These are phyloP conservation scores for Lomentospora prolificans DNA, from an alignment of 2,329 filamentous ascomycete genomes.

Conservation along the genomic window DNA sequence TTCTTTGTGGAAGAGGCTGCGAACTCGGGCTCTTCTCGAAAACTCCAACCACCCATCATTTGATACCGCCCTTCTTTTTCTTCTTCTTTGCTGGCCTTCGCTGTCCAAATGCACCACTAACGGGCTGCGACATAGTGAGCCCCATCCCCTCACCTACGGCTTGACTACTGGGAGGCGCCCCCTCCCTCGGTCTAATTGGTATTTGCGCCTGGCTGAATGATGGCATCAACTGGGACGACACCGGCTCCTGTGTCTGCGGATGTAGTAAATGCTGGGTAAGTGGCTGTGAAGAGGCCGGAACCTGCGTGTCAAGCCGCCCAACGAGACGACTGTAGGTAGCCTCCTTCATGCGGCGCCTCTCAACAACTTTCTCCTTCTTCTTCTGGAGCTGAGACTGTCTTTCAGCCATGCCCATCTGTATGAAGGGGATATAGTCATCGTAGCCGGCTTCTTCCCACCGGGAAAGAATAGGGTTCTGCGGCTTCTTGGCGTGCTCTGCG, in stretches of 20 bases:
- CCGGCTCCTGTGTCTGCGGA: slow-evolving; percentile 15
- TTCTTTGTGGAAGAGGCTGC: too few relatives aligned
- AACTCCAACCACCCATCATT: slow-evolving; percentile 12
- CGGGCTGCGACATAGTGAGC: slow-evolving; percentile 34
- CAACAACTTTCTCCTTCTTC: slow-evolving; percentile 8
- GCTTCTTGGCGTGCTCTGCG: slow-evolving; percentile 16
- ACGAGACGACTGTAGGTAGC: slow-evolving; percentile 3
- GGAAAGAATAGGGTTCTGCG: slow-evolving; percentile 20
- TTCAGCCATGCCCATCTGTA: not conserved
- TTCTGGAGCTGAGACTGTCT: slow-evolving; percentile 8
- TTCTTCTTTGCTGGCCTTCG: slow-evolving; percentile 34
- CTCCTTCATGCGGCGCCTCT: slow-evolving; percentile 10
- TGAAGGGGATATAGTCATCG: slow-evolving; percentile 24
- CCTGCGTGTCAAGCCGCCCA: not conserved
- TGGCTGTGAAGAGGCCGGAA: slow-evolving; percentile 12
- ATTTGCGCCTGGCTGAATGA: slow-evolving; percentile 14
- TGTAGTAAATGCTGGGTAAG: not conserved
- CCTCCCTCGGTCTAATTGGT: not conserved
- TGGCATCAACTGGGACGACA: slow-evolving; percentile 24
- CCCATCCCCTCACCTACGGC: slow-evolving; percentile 5
- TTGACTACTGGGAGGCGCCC: slow-evolving; percentile 2
- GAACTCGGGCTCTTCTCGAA: too few relatives aligned
- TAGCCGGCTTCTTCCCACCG: slow-evolving; percentile 28
- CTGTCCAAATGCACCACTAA: slow-evolving; percentile 35
- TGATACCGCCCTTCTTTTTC: slow-evolving; percentile 30